Base-by-base conservation (phyloP, 139 green algal genomes). In the Auxenochlorella pyrenoidosa region DNA sequence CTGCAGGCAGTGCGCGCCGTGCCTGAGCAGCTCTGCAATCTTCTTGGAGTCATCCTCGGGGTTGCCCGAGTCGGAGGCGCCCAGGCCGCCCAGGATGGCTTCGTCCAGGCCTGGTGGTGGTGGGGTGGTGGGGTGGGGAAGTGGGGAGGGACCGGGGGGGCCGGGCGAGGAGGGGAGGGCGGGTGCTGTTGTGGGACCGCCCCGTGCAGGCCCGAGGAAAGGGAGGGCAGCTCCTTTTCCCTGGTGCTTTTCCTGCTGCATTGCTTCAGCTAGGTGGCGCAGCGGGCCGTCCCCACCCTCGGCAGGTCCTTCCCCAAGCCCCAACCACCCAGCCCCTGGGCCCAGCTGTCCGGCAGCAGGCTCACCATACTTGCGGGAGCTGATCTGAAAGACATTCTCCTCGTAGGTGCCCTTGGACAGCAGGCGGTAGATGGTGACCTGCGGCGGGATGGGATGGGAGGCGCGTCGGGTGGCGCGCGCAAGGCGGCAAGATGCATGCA, bases 391-490 rank as follows among this genome's bases (percentile, higher is more conserved):
- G 38, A 98, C 84, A 40, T 92, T 81, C 91, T 98, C 86, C 94
- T 99, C 97, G 84, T 99, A 99, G 3, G 97, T 99, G 88, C 94
- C 92, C 41, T 93, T 93, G 66, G 90, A 95, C 75, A 99, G 86
- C 24, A 99, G 94, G 76, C 97, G 95, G 93, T 99, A 99, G 73
- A 99, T 92, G 19, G 93, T 98, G 30, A 99, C 96, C 70, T 98
- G 95, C 40, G 58, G 51, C 5, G 38, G 15, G 26, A 22, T 4
- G 41, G 12, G 3, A 60, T 32, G n/a, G 34, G 26, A 13, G 71
- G 36, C 32, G 28, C 30, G 59, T 28, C 5, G 8, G 19, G 22
- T 3, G 16, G 8, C 24, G 13, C 54, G 22, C 2, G 54, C 54
- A 63, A 63, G 54, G 54, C 22, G 18, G 54, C 15, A 2, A 13